These are phyloP conservation scores for Fusarium setosum DNA, from an alignment of 2,329 filamentous ascomycete species.

Conservation along the genomic window DNA sequence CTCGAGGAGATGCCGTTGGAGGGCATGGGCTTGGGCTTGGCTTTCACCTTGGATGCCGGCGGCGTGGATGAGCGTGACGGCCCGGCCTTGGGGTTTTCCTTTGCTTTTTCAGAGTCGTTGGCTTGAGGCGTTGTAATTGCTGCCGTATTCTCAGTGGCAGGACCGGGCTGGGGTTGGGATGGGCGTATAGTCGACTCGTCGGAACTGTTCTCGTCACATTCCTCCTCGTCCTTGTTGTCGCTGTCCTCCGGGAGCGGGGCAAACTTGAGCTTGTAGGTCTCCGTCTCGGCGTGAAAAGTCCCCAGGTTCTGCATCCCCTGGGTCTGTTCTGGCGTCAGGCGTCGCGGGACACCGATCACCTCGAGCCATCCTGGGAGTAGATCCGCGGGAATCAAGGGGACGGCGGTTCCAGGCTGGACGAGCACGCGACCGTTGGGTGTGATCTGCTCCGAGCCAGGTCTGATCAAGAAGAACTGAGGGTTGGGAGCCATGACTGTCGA, in stretches of 20 bases:
- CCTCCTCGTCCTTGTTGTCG: too few species aligned
- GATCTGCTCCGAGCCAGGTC: constrained; percentile 47
- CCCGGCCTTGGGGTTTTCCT: too few species aligned
- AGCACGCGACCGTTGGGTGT: constrained; percentile 35
- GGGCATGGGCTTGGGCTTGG: constrained; percentile 7
- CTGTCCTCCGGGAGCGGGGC: constrained; percentile 2
- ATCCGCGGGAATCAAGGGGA: constrained; percentile 66
- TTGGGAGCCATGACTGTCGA: constrained; percentile 31
- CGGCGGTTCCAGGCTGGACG: constrained; percentile 49
- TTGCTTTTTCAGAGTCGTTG: not conserved
- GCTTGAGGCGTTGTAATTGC: not conserved
- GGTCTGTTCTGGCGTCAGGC: constrained; percentile 52
- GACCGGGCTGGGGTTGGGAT: not conserved
- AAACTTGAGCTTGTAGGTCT: constrained; percentile 34
- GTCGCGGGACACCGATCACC: constrained; percentile 56
- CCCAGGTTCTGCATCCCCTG: constrained; percentile 54
- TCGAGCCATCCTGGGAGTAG: constrained; percentile 61
- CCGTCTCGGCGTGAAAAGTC: constrained; percentile 31
- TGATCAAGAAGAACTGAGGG: constrained; percentile 56
- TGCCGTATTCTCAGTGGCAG: too few species aligned
- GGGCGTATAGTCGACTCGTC: not conserved
- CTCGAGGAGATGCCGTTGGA: constrained; percentile 28
- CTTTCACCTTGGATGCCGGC: not conserved
- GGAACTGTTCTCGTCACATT: constrained; percentile 1
- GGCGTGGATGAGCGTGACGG: not conserved